Conservation (phyloP, 2,329 filamentous ascomycete genomes). For the Knufia petricola region DNA sequence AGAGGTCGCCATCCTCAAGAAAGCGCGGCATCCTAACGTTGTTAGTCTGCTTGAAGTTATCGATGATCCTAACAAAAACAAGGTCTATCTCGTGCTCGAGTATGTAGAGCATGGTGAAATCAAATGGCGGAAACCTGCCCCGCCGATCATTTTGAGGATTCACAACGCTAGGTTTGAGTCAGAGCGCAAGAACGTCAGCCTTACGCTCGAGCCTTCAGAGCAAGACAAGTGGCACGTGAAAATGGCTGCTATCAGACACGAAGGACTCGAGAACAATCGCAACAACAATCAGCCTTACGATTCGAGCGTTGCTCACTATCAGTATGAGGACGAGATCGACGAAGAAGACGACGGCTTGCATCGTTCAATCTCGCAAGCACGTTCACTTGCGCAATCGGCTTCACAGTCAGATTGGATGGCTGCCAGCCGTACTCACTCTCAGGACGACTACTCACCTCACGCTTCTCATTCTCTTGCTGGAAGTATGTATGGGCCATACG, state of each 20-base stretch:
- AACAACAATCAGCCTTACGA: constrained; percentile 22
- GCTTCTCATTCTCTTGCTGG: constrained; percentile 53
- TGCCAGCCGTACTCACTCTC: constrained; percentile 13
- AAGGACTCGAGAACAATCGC: constrained; percentile 50
- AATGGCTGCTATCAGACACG: constrained; percentile 50
- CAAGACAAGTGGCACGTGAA: constrained; percentile 38
- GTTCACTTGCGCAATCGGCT: constrained; percentile 15
- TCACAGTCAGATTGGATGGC: constrained; percentile 1
- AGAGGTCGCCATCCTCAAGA: constrained; percentile 96
- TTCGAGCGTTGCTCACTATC: constrained; percentile 58
- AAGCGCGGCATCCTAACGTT: constrained; percentile 94
- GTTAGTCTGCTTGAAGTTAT: constrained; percentile 94
- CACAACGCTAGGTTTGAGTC: constrained; percentile 72
- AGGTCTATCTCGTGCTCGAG: constrained; percentile 96
- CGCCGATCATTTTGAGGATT: constrained; percentile 70
- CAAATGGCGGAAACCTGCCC: constrained; percentile 81
- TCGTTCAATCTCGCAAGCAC: constrained; percentile 25
- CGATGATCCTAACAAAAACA: constrained; percentile 89
- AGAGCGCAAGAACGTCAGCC: constrained; percentile 64
- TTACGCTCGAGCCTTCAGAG: constrained; percentile 47
- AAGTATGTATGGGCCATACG: constrained; percentile 67
- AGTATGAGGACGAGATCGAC: constrained; percentile 62
- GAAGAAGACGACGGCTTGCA: constrained; percentile 36
- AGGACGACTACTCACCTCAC: constrained; percentile 15
- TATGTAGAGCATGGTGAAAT: constrained; percentile 92